Base-by-base conservation (phyloP, 768 basidiomycete species). In the Kwoniella dejecticola region DNA sequence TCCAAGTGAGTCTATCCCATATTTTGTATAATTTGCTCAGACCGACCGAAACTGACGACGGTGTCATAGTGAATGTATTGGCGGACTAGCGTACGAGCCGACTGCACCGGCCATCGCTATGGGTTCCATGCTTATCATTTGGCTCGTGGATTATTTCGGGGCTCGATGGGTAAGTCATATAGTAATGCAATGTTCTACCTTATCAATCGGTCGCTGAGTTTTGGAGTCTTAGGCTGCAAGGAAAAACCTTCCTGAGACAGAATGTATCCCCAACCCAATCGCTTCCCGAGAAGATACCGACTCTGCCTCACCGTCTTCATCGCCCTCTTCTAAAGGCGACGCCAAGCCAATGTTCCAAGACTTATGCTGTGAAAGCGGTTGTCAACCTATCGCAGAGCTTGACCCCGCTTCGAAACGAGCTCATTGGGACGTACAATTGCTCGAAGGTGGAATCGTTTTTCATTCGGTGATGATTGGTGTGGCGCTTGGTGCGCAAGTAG, bases 381-480 rank as follows among this genome's bases (percentile, higher is more conserved):
- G 54, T 56, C 26, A 31, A 31, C 54, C 54, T 10, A 26, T 56
- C 13, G 27, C 12, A 26, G 54, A 56, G 21, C 27, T 44, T 2
- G 54, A 56, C 46, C 54, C 54, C 7, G 26, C 54, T 23, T 56
- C 54, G 10, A 56, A 33, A 33, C 27, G 54, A 27, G 54, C 54
- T 10, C 54, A 45, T 23, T 56, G 54, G 54, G 54, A 56, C 31
- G 54, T 56, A 10, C 54, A 56, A 13, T n/a, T 56, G 7, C n/a
- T 56, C 10, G 54, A 56, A 41, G 42, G 54, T 10, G 54, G 54
- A 8, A 56, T 56, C 7, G 54, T 56, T 1, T 56, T 56, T 33
- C 54, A 56, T 46, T 56, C 54, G 2, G 36, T 56, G 7, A 56
- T 56, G 54, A 56, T 56, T 56, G 54, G 54, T 17, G 42, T 56